These are phyloP conservation scores for Calocera viscosa DNA, from an alignment of 768 basidiomycete genomes.

Conservation along the genomic window DNA sequence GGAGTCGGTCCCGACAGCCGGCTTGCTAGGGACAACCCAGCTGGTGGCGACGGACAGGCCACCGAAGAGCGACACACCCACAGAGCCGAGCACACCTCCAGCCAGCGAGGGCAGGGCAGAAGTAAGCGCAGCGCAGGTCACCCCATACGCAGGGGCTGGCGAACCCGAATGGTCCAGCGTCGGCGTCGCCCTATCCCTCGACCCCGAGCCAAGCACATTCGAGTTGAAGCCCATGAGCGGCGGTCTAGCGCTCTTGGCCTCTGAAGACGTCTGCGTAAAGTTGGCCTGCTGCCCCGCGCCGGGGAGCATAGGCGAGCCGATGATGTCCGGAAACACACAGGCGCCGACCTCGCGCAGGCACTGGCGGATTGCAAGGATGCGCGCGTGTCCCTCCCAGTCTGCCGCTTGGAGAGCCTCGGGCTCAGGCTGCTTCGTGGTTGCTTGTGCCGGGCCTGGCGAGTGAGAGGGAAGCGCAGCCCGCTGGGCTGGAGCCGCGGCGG, in stretches of 20 bases:
- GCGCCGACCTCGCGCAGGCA: slow-evolving; percentile 1
- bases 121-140: background rate
- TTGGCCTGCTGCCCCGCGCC: background rate
- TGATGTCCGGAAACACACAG: background rate
- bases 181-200: no score
- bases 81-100: slow-evolving; percentile 14
- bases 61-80: slow-evolving; percentile 18
- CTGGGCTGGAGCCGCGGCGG: background rate
- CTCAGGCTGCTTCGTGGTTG: background rate
- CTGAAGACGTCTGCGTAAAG: no score
- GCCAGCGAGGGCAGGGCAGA: background rate
- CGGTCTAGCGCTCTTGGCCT: background rate
- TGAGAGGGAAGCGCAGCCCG: background rate
- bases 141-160: background rate
- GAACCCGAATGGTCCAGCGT: background rate
- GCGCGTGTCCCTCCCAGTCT: background rate
- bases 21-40: background rate
- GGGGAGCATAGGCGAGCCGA: background rate
- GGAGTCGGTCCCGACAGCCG: background rate
- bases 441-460: background rate
- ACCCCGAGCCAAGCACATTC: background rate
- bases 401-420: background rate
- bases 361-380: background rate
- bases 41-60: background rate
- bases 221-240: background rate